Percentiles rank a stretch among this genome's conserved stretches.
Evolutionary conservation across 805 yeast genomes (phyloP).

Genomic region (Myxozyma vanderwaltii): DNA sequence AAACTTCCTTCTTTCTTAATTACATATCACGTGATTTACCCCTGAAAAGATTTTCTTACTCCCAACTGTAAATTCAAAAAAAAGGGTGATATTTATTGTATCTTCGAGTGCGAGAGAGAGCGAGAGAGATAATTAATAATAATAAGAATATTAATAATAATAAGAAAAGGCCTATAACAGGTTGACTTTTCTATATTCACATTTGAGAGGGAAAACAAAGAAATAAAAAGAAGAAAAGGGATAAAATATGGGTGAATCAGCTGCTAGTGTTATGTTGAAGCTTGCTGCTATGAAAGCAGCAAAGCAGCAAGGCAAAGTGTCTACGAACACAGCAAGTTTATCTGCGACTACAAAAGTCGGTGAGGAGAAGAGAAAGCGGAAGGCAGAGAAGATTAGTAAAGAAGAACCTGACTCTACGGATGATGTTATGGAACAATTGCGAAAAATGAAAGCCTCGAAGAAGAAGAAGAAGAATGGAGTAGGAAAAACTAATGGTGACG

Average conservation of each 20-base stretch:
- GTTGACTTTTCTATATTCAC: too few species aligned
- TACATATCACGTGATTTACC: constrained; percentile 15
- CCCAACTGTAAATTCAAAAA: too few species aligned
- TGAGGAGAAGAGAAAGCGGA: background rate
- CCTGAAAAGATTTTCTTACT: constrained; percentile 2
- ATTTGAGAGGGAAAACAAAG: too few species aligned
- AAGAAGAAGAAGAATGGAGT: background rate
- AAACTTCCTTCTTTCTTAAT: background rate
- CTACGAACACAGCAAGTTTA: background rate
- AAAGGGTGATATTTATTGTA: too few species aligned
- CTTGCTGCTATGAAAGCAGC: constrained; percentile 20
- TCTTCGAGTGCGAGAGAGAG: too few species aligned
- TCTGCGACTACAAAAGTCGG: background rate
- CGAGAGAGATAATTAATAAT: too few species aligned
- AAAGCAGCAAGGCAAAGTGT: background rate
- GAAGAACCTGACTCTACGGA: constrained; percentile 6
- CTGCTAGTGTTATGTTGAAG: constrained; percentile 25
- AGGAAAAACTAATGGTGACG: background rate
- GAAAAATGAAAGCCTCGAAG: constrained; percentile 16
- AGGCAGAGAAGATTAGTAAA: background rate
- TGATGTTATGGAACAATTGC: constrained; percentile 26
- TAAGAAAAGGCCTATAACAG: too few species aligned
- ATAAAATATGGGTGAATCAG: constrained; percentile 22
- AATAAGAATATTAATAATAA: too few species aligned
- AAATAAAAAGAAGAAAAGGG: background rate